These are phyloP conservation scores for Smithsoniella earleae DNA, from an alignment of 163 green algal genomes.

Conservation along the genomic window DNA sequence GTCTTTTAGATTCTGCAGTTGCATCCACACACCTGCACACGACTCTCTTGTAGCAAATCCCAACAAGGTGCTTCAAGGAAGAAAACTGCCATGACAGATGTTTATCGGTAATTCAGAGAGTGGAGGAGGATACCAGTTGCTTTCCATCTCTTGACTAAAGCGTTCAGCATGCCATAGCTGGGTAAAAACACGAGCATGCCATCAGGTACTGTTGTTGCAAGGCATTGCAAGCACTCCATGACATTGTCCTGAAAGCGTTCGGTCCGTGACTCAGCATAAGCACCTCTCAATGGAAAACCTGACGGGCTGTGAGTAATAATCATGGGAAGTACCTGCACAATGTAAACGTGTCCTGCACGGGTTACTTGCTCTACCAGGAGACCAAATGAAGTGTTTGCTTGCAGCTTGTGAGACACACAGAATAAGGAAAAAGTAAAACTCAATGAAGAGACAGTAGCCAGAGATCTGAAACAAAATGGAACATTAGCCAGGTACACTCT, in stretches of 20 bases:
- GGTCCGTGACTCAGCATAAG: neutral
- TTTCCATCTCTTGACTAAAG: slow-evolving; percentile 62
- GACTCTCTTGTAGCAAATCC: neutral
- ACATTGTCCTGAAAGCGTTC: slow-evolving; percentile 40
- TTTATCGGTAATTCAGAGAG: too few relatives aligned
- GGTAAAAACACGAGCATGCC: slow-evolving; percentile 95
- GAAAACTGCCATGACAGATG: too few relatives aligned
- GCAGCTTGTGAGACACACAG: too few relatives aligned
- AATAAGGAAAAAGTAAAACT: too few relatives aligned
- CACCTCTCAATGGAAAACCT: neutral
- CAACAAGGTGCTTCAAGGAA: too few relatives aligned
- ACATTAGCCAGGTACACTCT: too few relatives aligned
- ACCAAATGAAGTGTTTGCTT: too few relatives aligned
- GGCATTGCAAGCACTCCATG: slow-evolving; percentile 46
- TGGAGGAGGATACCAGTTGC: slow-evolving; percentile 31
- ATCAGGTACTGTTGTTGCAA: slow-evolving; percentile 66
- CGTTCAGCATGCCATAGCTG: slow-evolving; percentile 68
- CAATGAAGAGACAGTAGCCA: too few relatives aligned
- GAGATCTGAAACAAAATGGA: too few relatives aligned
- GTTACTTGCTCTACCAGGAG: too few relatives aligned
- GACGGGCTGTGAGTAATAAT: neutral
- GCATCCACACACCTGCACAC: slow-evolving; percentile 38
- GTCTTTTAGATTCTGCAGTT: slow-evolving; percentile 46
- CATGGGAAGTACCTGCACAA: slow-evolving; percentile 21
- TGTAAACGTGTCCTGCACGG: too few relatives aligned